A percentile compares a stretch with the other conserved stretches of the same genome.
Evolutionary conservation across 2,329 filamentous ascomycete species (phyloP).

Genomic region (Teratosphaeria zuluensis): DNA sequence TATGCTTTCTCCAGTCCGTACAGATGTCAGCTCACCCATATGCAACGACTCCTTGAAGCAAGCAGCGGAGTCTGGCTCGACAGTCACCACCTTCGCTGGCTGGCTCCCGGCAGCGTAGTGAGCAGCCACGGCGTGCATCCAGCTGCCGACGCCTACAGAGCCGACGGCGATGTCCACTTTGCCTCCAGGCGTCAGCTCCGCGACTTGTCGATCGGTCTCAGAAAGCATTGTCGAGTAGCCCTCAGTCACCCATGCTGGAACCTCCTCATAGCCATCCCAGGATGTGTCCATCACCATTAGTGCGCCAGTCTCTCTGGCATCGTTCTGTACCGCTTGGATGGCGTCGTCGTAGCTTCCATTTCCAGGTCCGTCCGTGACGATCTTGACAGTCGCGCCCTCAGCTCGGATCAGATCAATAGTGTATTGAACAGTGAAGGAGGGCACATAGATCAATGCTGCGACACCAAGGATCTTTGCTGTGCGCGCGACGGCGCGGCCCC

Average conservation of each 20-base stretch:
- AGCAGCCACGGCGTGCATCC: slow-evolving; percentile 58
- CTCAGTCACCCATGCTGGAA: slow-evolving; percentile 66
- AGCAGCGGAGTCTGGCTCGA: slow-evolving; percentile 59
- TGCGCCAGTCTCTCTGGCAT: slow-evolving; percentile 30
- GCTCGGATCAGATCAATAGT: slow-evolving; percentile 47
- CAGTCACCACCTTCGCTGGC: slow-evolving; percentile 44
- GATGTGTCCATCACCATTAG: slow-evolving; percentile 61
- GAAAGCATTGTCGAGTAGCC: slow-evolving; percentile 65
- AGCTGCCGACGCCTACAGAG: slow-evolving; percentile 63
- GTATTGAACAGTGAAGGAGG: slow-evolving; percentile 44
- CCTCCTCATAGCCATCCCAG: slow-evolving; percentile 55
- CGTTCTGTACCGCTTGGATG: slow-evolving; percentile 42
- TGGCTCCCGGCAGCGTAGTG: slow-evolving; percentile 48
- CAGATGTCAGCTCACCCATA: slow-evolving; percentile 37
- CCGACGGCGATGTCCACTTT: slow-evolving; percentile 46
- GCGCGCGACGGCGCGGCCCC: slow-evolving; percentile 61
- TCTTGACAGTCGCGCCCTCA: slow-evolving; percentile 54
- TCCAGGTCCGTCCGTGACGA: slow-evolving; percentile 24
- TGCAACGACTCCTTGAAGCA: slow-evolving; percentile 48
- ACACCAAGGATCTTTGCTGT: slow-evolving; percentile 55
- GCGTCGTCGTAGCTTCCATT: slow-evolving; percentile 56
- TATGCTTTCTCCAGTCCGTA: slow-evolving; percentile 53
- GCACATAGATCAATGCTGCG: slow-evolving; percentile 52
- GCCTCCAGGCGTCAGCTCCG: slow-evolving; percentile 17
- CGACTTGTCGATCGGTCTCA: slow-evolving; percentile 56